phyloP scores from a whole-genome alignment of 1,139 yeast genomes.

The Cylindricascospora bacillispora region DNA sequence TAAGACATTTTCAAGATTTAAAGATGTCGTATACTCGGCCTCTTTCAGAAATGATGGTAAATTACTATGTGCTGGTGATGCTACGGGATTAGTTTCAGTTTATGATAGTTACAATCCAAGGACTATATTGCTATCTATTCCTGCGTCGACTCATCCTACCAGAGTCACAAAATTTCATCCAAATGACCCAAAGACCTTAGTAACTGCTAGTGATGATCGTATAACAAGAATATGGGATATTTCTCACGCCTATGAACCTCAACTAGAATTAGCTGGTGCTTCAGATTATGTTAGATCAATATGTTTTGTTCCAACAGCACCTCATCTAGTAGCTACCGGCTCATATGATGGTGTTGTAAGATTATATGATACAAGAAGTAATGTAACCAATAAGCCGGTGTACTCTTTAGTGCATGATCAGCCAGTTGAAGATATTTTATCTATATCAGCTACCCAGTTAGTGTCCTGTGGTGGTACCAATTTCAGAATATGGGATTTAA shows the following conservation, averaged over 20 bases:
- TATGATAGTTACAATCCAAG: conserved; percentile 73
- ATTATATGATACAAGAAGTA: conserved; percentile 73
- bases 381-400: conserved; percentile 32
- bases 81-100: conserved; percentile 71
- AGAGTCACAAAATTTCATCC: conserved; percentile 86
- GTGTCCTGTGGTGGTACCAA: conserved; percentile 81
- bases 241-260: conserved; percentile 55
- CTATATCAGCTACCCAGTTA: conserved; percentile 66
- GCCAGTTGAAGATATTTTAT: conserved; percentile 85
- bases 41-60: conserved; percentile 51
- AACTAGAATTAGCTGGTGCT: conserved; percentile 61
- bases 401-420: conserved; percentile 39
- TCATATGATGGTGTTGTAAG: conserved; percentile 85
- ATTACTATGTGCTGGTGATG: conserved; percentile 87
- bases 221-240: conserved; percentile 81
- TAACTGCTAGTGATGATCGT: conserved; percentile 89
- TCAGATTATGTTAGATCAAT: conserved; percentile 83
- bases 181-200: conserved; percentile 47
- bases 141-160: conserved; percentile 76
- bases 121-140: conserved; percentile 62
- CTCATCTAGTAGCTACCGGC: conserved; percentile 75
- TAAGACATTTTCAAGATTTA: conserved; percentile 81
- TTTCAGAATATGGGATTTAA: conserved; percentile 84
- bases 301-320: conserved; percentile 48
- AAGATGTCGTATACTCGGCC: conserved; percentile 64